These are phyloP conservation scores for Penicillium occitanis DNA, from an alignment of 2,329 filamentous ascomycete species.

Conservation along the genomic window DNA sequence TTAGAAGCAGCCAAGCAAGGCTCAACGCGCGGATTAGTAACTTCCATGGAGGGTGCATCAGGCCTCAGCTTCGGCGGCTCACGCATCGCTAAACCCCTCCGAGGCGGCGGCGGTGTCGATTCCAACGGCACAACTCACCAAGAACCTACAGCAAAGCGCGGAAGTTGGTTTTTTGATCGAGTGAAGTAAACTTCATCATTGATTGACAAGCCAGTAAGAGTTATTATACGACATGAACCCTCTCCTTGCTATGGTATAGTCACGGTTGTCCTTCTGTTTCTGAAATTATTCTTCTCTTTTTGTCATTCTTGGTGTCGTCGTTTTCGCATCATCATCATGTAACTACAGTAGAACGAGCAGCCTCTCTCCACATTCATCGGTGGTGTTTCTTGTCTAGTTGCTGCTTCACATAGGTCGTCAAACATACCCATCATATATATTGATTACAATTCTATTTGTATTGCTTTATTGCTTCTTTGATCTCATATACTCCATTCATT, in stretches of 20 bases:
- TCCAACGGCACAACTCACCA: slow-evolving; percentile 62
- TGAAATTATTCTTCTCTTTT: background rate
- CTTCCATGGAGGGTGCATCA: slow-evolving; percentile 60
- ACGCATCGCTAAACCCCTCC: slow-evolving; percentile 64
- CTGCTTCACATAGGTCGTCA: slow-evolving; percentile 7
- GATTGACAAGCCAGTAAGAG: background rate
- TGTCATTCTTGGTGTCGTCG: background rate
- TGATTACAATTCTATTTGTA: background rate
- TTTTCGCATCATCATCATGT: background rate
- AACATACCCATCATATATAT: slow-evolving; percentile 13
- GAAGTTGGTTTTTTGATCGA: slow-evolving; percentile 53
- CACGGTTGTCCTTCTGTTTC: background rate
- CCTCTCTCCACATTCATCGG: background rate
- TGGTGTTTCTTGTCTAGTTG: background rate
- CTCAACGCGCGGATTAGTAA: slow-evolving; percentile 78
- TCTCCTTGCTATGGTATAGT: slow-evolving; percentile 1
- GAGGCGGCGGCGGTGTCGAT: slow-evolving; percentile 48
- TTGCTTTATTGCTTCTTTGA: background rate
- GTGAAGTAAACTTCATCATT: slow-evolving; percentile 34
- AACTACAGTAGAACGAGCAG: slow-evolving; percentile 4
- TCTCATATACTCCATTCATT: no score
- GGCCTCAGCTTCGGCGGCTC: slow-evolving; percentile 69
- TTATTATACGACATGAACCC: background rate
- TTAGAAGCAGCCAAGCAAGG: slow-evolving; percentile 92
- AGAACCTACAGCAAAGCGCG: slow-evolving; percentile 62